Evolutionary conservation across 495 filamentous ascomycete genomes (phyloP).

Genomic region (Glonium stellatum): DNA sequence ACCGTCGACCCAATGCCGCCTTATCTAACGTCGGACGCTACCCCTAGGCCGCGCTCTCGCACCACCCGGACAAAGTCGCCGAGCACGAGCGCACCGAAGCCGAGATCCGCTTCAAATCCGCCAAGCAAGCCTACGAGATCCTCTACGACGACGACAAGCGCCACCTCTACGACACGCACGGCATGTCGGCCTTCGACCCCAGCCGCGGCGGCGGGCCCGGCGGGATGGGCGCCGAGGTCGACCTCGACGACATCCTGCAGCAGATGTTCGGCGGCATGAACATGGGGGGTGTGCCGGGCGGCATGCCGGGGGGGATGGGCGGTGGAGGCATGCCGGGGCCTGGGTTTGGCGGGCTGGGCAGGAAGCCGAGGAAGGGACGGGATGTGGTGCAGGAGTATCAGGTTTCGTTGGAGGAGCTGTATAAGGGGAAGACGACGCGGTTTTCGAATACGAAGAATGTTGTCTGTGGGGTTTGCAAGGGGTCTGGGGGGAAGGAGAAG

Average conservation of each 20-base stretch:
- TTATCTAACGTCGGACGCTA: not conserved
- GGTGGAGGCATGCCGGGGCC: slow-evolving; percentile 52
- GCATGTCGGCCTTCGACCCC: slow-evolving; percentile 86
- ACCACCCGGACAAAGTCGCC: slow-evolving; percentile 93
- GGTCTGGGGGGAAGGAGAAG: slow-evolving; percentile 84
- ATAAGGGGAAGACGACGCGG: slow-evolving; percentile 97
- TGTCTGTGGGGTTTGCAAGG: slow-evolving; percentile 79
- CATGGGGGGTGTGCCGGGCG: slow-evolving; percentile 53
- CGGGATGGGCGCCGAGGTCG: slow-evolving; percentile 59
- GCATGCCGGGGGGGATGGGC: slow-evolving; percentile 46
- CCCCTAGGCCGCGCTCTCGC: slow-evolving; percentile 69
- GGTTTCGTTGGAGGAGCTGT: slow-evolving; percentile 84
- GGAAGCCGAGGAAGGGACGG: slow-evolving; percentile 61
- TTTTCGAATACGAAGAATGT: slow-evolving; percentile 91
- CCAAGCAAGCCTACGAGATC: slow-evolving; percentile 94
- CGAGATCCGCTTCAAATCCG: slow-evolving; percentile 82
- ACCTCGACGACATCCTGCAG: slow-evolving; percentile 82
- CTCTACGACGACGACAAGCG: slow-evolving; percentile 93
- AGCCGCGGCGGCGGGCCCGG: slow-evolving; percentile 48
- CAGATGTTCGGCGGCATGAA: slow-evolving; percentile 77
- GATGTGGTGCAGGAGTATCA: slow-evolving; percentile 87
- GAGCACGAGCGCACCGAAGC: slow-evolving; percentile 76
- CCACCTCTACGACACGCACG: slow-evolving; percentile 82
- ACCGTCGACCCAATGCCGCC: not conserved
- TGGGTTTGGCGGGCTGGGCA: slow-evolving; percentile 44